Percentiles rank a stretch among this genome's conserved stretches.
These are phyloP conservation scores for Raphanus sativus DNA, from an alignment of 345 rosid genomes.

Conservation along the genomic window DNA sequence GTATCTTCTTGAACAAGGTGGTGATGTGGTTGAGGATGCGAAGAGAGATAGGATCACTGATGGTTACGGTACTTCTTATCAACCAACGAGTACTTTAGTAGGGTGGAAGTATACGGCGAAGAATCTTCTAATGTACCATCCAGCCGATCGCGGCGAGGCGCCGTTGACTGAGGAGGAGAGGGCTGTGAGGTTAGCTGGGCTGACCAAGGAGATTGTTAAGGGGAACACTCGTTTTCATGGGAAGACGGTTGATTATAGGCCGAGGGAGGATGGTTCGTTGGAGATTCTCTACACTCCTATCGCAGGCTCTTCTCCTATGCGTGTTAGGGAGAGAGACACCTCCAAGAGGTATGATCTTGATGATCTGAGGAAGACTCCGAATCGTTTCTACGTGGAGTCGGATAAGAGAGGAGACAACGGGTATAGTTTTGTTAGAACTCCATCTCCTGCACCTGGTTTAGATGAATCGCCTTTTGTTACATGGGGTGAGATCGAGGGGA, in stretches of 20 bases:
- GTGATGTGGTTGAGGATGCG: conserved; percentile 51
- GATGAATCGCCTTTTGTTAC: conserved; percentile 93
- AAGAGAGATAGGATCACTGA: conserved; percentile 83
- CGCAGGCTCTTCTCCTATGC: conserved; percentile 71
- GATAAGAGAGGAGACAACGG: conserved; percentile 82
- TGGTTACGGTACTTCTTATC: conserved; percentile 94
- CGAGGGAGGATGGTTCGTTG: conserved; percentile 70
- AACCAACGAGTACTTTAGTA: conserved; percentile 79
- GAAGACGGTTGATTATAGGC: conserved; percentile 78
- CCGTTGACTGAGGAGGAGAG: conserved; percentile 75
- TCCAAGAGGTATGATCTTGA: conserved; percentile 83
- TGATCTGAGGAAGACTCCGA: conserved; percentile 84
- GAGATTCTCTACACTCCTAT: conserved; percentile 88
- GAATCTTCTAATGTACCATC: conserved; percentile 96
- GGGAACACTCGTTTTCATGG: conserved; percentile 86
- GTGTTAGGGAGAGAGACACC: conserved; percentile 69
- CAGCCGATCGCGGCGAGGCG: conserved; percentile 86
- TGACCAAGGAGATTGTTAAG: conserved; percentile 72
- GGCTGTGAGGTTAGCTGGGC: conserved; percentile 58
- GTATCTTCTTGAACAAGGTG: conserved; percentile 56
- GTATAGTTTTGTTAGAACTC: conserved; percentile 83
- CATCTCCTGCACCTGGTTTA: conserved; percentile 91
- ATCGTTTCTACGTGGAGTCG: conserved; percentile 69
- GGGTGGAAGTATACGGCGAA: conserved; percentile 89
- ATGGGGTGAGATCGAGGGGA: conserved; percentile 99